Conservation (phyloP, 208 protist genomes). For the Trypanosoma conorhini region DNA sequence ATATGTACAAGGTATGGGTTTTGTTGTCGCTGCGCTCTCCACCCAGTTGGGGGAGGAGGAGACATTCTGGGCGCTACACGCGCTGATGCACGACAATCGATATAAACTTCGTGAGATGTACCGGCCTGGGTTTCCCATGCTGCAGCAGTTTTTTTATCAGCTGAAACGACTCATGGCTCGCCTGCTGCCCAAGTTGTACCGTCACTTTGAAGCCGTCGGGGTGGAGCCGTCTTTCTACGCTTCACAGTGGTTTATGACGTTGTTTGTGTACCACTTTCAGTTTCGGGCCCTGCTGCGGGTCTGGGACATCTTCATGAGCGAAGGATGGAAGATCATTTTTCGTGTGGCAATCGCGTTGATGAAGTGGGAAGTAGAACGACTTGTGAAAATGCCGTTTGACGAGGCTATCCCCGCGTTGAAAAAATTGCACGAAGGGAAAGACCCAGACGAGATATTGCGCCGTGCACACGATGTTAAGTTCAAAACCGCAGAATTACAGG, state of each 20-base stretch:
- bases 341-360: conserved; percentile 85
- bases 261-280: conserved; percentile 91
- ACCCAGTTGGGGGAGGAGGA: conserved; percentile 92
- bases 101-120: conserved; percentile 90
- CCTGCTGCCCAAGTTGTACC: conserved; percentile 74
- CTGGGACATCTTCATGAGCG: conserved; percentile 94
- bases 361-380: conserved; percentile 84
- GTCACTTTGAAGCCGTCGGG: conserved; percentile 68
- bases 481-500: conserved; percentile 83
- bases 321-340: conserved; percentile 95
- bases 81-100: conserved; percentile 84
- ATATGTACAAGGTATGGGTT: conserved; percentile 95
- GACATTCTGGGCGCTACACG: conserved; percentile 90
- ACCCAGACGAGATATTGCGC: conserved; percentile 68
- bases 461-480: conserved; percentile 85
- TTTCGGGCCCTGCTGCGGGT: conserved; percentile 87
- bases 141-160: conserved; percentile 91
- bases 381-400: conserved; percentile 77
- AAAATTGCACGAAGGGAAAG: conserved; percentile 82
- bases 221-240: conserved; percentile 90
- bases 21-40: conserved; percentile 86
- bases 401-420: conserved; percentile 82
- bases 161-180: conserved; percentile 75
- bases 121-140: conserved; percentile 85
- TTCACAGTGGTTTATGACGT: conserved; percentile 93